Percentiles rank a stretch among this genome's conserved stretches.
Conservation (phyloP, 345 rosid genomes). For the Rhodamnia rubescens region DNA sequence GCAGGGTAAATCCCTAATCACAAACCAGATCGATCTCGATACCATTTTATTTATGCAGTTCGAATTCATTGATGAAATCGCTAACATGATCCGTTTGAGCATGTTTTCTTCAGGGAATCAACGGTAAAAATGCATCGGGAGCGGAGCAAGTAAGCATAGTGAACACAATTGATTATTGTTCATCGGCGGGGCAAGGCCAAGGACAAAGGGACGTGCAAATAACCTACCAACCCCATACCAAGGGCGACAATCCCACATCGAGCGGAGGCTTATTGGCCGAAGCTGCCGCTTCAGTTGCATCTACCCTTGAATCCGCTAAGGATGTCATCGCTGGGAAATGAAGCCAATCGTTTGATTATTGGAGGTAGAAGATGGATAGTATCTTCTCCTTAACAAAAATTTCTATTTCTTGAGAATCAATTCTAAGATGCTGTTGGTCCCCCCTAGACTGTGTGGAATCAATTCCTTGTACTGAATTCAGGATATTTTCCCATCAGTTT, state of each 20-base stretch:
- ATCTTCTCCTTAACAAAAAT: neutral
- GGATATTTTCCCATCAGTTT: neutral
- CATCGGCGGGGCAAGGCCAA: conserved; percentile 42
- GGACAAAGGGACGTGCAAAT: conserved; percentile 39
- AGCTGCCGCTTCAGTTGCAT: conserved; percentile 51
- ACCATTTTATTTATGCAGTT: neutral
- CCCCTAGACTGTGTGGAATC: neutral
- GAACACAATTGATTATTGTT: conserved; percentile 25
- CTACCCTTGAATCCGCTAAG: conserved; percentile 48
- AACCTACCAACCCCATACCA: conserved; percentile 24
- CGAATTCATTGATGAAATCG: neutral
- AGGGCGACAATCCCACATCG: conserved; percentile 12
- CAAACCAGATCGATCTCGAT: accelerated
- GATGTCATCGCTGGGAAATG: conserved; percentile 7
- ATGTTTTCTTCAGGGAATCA: neutral
- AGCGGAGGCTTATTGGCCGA: conserved; percentile 48
- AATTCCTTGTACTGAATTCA: neutral
- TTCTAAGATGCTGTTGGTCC: neutral
- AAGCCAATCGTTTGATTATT: neutral
- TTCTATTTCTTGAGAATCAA: conserved; percentile 1
- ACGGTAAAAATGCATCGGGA: conserved; percentile 6
- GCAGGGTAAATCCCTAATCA: neutral
- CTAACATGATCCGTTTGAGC: neutral
- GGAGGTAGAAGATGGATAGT: neutral
- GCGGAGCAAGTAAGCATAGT: conserved; percentile 22